These are phyloP conservation scores for Neurospora sp. DNA, from an alignment of 2,329 filamentous ascomycete genomes.

Conservation along the genomic window DNA sequence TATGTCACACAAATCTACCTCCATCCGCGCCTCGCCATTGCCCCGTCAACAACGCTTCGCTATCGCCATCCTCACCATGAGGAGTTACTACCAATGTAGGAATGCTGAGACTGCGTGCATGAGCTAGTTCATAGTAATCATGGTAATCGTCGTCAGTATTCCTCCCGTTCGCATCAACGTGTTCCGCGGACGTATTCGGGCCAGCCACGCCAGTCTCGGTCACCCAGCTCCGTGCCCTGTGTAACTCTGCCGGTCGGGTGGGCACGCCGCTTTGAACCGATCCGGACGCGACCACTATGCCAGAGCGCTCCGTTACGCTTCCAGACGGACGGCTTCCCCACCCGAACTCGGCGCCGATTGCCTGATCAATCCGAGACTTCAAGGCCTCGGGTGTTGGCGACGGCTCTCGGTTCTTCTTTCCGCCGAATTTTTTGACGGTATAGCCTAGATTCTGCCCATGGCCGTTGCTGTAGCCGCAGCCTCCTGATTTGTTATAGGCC, in stretches of 20 bases:
- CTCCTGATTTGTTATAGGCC: conserved; percentile 28
- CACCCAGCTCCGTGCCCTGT: conserved; percentile 15
- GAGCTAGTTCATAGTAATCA: not conserved
- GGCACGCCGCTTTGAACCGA: conserved; percentile 13
- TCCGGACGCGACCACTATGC: conserved; percentile 1
- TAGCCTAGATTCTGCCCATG: conserved; percentile 2
- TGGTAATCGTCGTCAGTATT: not conserved
- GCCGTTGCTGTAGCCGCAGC: not conserved
- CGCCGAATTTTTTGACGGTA: not conserved
- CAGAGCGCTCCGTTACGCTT: not conserved
- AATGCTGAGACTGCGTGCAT: conserved; percentile 1
- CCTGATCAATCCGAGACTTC: conserved; percentile 22
- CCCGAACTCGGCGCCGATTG: conserved; percentile 25
- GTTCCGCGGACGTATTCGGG: not conserved
- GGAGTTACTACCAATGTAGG: conserved; percentile 3
- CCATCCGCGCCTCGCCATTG: not conserved
- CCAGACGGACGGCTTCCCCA: conserved; percentile 15
- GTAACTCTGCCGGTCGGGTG: conserved; percentile 6
- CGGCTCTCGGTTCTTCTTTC: conserved; percentile 9
- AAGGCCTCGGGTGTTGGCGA: conserved; percentile 8
- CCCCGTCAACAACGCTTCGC: conserved; percentile 1
- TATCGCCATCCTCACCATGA: conserved; percentile 4
- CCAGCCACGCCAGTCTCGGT: conserved; percentile 10
- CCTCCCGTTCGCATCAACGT: not conserved
- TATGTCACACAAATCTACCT: not conserved